Conservation (phyloP, 2,329 filamentous ascomycete species). For the Colletotrichum spaethianum region DNA sequence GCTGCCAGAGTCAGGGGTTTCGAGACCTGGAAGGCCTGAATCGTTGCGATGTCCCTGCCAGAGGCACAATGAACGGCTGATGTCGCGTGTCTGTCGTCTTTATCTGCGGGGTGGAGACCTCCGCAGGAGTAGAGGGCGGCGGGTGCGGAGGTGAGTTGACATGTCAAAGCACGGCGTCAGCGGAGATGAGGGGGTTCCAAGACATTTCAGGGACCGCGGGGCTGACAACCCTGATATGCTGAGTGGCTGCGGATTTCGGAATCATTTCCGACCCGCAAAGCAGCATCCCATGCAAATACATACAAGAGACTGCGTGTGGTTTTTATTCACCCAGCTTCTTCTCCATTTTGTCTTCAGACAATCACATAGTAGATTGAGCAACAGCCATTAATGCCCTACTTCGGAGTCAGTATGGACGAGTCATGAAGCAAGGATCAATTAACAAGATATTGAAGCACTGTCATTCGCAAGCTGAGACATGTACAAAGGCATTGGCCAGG, state of each 20-base stretch:
- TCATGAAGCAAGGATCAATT: background rate
- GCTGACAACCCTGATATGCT: constrained; percentile 21
- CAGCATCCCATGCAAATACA: background rate
- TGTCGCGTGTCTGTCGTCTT: constrained; percentile 11
- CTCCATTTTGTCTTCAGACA: background rate
- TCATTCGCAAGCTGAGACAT: too few species aligned
- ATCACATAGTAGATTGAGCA: background rate
- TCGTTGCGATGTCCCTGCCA: constrained; percentile 3
- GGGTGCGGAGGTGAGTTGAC: constrained; percentile 5
- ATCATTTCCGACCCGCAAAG: background rate
- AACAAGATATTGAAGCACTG: too few species aligned
- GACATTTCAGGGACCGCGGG: constrained; percentile 3
- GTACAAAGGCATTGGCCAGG: background rate
- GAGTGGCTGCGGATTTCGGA: constrained; percentile 1
- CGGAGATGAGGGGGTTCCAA: constrained; percentile 11
- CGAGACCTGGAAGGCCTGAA: background rate
- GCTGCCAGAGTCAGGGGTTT: background rate
- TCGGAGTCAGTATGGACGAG: background rate
- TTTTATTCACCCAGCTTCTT: background rate
- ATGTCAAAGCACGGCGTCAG: background rate
- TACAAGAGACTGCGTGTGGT: background rate
- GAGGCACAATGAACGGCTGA: background rate
- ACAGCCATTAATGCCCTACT: background rate
- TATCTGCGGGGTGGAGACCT: constrained; percentile 33
- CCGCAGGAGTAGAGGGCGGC: constrained; percentile 18